Evolutionary conservation across 1,139 yeast genomes (phyloP), one percentile per base, ranked within the genome.

Genomic region (Saccharomyces hybrid): DNA sequence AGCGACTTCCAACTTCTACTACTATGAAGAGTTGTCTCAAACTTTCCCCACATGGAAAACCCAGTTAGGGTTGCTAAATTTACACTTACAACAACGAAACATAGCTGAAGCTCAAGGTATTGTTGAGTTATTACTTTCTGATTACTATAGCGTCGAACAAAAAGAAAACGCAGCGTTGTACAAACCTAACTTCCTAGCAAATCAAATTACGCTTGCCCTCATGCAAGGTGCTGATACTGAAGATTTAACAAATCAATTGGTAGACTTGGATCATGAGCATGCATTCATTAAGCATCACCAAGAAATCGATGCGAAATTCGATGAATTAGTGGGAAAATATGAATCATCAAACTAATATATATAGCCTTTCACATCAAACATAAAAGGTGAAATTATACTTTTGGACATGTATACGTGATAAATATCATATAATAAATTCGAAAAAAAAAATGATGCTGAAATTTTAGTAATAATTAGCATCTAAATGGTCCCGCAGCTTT

Each of bases 291-390:
- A 65, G 50, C 83, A 79, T 56, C 71, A 78, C 57, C 68, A 72
- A 42, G 81, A 76, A 53, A 78, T 81, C 64, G 73, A 75, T 59
- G 67, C 67, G 24, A 69, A 75, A 55, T 83, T 83, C 61, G 81
- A 81, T 66, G 78, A 76, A 47, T 76, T 83, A 50, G 83, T 82
- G 31, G 71, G 71, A 42, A 82, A 81, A 62, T 83, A 82, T 32
- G 44, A 38, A 11, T 4, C 11, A 2, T 38, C 44, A 11, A 38
- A 38, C 24, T 38, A 19, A 16, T 9, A 11, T 38, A 38, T 19
- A 9, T 16, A 38, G 4, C 9, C 8, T 38, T 16, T 38, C 44
- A 38, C 12, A 16, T 16, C 24, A 16, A 38, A 38, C 44, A 14
- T 5, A 14, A 34, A 8, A 2, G 12, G 14, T n/a, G 11, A 6